Evolutionary conservation across 371 early-diverging fungal species (phyloP).

Genomic region (Haplosporangium sp.): DNA sequence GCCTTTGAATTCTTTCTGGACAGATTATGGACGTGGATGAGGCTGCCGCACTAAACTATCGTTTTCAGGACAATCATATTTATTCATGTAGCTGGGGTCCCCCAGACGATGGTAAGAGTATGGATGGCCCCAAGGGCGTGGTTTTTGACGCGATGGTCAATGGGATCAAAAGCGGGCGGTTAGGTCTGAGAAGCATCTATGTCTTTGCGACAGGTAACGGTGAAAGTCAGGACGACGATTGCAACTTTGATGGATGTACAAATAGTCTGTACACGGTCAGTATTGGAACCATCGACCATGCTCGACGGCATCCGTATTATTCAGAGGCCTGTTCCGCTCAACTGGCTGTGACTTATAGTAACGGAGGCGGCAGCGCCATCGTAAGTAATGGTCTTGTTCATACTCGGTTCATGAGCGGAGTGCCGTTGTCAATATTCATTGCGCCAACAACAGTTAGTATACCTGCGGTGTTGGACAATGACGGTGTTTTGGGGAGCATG

Average conservation of each 20-base stretch:
- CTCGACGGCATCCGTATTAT: conserved; percentile 83
- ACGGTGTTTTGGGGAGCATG: conserved; percentile 81
- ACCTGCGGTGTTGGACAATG: conserved; percentile 85
- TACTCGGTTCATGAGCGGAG: not conserved
- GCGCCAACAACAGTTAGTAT: conserved; percentile 59
- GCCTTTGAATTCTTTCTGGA: conserved; percentile 91
- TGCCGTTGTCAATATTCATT: not conserved
- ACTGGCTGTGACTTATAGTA: conserved; percentile 89
- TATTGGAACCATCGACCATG: conserved; percentile 89
- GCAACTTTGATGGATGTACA: conserved; percentile 97
- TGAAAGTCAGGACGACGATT: conserved; percentile 84
- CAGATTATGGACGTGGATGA: conserved; percentile 91
- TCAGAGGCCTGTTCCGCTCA: conserved; percentile 93
- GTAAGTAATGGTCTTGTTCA: conserved; percentile 57
- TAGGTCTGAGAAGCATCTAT: conserved; percentile 88
- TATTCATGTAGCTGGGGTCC: conserved; percentile 98
- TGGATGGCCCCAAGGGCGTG: conserved; percentile 88
- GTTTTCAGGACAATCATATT: conserved; percentile 87
- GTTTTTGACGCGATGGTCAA: conserved; percentile 85
- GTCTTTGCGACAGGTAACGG: conserved; percentile 98
- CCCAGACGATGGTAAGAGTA: conserved; percentile 87
- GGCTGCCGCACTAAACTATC: conserved; percentile 89
- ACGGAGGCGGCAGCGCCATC: conserved; percentile 81
- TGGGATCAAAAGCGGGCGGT: conserved; percentile 87
- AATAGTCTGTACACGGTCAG: conserved; percentile 96